phyloP scores from a whole-genome alignment of 2,329 filamentous ascomycete genomes.

The Spiromastix sp. region DNA sequence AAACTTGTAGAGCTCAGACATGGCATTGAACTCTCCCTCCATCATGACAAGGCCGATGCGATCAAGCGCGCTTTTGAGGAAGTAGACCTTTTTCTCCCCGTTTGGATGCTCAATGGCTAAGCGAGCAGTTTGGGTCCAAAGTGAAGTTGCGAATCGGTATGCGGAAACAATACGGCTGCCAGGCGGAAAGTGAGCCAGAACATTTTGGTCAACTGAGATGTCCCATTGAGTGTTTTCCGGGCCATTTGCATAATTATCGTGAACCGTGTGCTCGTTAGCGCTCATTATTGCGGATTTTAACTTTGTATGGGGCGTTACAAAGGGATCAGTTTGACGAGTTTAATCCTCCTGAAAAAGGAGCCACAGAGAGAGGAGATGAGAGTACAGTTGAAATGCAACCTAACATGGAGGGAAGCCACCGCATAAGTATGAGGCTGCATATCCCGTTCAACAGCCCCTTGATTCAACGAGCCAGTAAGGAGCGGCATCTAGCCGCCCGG shows the following conservation, averaged over 20 bases:
- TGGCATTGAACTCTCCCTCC: slow-evolving; percentile 33
- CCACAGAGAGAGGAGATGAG: neutral
- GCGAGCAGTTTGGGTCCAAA: neutral
- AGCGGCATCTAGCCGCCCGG: no score
- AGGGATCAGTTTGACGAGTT: neutral
- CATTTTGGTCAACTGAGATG: neutral
- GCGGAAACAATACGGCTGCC: neutral
- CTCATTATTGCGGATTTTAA: no score
- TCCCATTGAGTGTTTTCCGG: no score
- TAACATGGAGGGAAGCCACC: no score
- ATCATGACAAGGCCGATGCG: slow-evolving; percentile 23
- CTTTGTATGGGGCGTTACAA: no score
- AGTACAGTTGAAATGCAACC: no score
- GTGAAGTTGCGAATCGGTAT: neutral
- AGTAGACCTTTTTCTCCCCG: neutral
- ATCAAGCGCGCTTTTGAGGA: neutral
- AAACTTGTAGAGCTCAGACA: slow-evolving; percentile 26
- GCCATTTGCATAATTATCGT: no score
- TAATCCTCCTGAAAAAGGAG: neutral
- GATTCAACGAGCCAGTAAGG: no score
- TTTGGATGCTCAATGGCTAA: neutral
- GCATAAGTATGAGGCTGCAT: no score
- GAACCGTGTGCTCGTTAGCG: no score
- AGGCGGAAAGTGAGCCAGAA: neutral
- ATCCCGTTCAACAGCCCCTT: no score